Percentiles rank a stretch among this genome's conserved stretches.
These are phyloP conservation scores for Isoetes engelmannii DNA, from an alignment of 83 land plant species.

Conservation along the genomic window DNA sequence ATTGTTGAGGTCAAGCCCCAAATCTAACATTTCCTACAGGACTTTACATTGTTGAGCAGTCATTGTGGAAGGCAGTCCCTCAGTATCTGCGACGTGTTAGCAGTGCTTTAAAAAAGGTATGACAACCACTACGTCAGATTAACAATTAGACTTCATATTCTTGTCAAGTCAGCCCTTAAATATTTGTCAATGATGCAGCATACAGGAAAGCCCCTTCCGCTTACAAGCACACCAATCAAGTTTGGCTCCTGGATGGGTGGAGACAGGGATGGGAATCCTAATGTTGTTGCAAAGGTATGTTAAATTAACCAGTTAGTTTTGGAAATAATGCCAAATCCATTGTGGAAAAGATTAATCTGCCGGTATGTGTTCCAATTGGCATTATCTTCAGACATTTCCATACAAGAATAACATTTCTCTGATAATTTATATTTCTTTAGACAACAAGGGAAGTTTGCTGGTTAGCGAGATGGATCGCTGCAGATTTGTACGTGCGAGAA, in stretches of 20 bases:
- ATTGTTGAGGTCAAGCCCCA: neutral
- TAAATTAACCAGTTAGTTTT: neutral
- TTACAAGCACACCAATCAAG: conserved; percentile 77
- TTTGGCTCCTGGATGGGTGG: conserved; percentile 99
- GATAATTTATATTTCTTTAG: conserved; percentile 31
- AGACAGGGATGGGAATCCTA: conserved; percentile 97
- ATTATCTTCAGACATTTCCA: too few species aligned
- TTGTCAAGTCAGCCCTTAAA: too few species aligned
- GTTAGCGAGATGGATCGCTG: conserved; percentile 86
- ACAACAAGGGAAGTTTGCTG: conserved; percentile 85
- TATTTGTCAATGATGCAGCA: conserved; percentile 37
- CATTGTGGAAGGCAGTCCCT: conserved; percentile 95
- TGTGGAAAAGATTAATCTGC: too few species aligned
- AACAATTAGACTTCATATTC: too few species aligned
- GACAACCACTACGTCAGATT: too few species aligned
- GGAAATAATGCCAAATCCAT: too few species aligned
- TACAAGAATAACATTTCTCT: too few species aligned
- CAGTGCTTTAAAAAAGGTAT: conserved; percentile 76
- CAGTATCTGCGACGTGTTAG: conserved; percentile 87
- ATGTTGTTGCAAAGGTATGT: conserved; percentile 79
- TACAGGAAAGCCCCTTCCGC: conserved; percentile 85
- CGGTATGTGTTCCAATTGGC: too few species aligned
- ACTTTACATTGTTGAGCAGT: conserved; percentile 82
- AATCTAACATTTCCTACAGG: conserved; percentile 28
- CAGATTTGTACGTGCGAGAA: conserved; percentile 83